phyloP scores from a whole-genome alignment of 2,329 filamentous ascomycete species.

The Septoria linicola region DNA sequence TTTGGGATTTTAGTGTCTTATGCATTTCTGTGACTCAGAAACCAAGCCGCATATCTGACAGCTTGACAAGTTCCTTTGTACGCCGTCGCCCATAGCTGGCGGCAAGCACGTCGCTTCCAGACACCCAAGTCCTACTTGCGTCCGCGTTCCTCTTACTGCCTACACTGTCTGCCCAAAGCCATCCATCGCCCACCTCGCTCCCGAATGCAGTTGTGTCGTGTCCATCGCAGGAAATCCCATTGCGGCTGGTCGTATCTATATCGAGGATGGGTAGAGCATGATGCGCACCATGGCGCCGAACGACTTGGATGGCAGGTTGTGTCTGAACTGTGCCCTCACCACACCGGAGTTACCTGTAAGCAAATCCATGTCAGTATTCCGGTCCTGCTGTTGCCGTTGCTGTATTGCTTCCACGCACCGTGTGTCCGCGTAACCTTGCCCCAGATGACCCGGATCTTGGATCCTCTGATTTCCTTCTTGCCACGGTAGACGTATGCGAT shows the following conservation, averaged over 20 bases:
- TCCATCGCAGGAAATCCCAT: slow-evolving; percentile 14
- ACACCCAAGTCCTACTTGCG: slow-evolving; percentile 9
- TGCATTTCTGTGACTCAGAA: slow-evolving; percentile 18
- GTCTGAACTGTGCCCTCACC: slow-evolving; percentile 94
- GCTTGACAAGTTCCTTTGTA: slow-evolving; percentile 12
- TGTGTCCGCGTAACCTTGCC: slow-evolving; percentile 96
- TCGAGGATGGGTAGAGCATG: slow-evolving; percentile 45
- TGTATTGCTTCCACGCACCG: slow-evolving; percentile 56
- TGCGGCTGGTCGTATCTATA: slow-evolving; percentile 32
- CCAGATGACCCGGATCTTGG: slow-evolving; percentile 98
- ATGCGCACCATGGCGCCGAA: slow-evolving; percentile 66
- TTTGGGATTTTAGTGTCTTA: slow-evolving; percentile 14
- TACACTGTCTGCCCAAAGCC: slow-evolving; percentile 11
- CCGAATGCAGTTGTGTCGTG: slow-evolving; percentile 11
- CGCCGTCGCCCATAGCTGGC: slow-evolving; percentile 10
- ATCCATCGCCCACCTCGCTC: slow-evolving; percentile 10
- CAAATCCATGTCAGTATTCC: slow-evolving; percentile 25
- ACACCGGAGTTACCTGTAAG: slow-evolving; percentile 87
- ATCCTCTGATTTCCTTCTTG: slow-evolving; percentile 90
- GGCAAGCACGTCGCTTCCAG: slow-evolving; percentile 11
- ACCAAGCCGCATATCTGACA: slow-evolving; percentile 10
- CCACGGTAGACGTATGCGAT: slow-evolving; percentile 98
- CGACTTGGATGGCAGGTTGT: slow-evolving; percentile 92
- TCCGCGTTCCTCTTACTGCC: slow-evolving; percentile 3
- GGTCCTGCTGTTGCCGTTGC: neutral